Evolutionary conservation across 768 basidiomycete genomes (phyloP).

Genomic region (Pulveroboletus sp.): DNA sequence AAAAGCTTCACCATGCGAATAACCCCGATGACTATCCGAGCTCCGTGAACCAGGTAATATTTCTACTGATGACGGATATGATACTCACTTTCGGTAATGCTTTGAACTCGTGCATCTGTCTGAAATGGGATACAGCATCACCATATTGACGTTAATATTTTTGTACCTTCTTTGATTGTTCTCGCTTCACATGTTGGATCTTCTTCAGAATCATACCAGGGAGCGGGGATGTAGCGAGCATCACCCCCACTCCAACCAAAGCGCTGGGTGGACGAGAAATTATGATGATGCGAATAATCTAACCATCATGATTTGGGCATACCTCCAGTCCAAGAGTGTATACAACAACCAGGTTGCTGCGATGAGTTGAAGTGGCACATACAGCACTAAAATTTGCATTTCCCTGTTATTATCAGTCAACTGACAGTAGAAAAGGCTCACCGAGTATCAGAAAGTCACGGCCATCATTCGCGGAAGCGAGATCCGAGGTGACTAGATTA

Average conservation of each 20-base stretch:
- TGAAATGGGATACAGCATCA: background rate
- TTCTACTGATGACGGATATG: background rate
- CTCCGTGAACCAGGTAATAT: background rate
- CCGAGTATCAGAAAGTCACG: slow-evolving; percentile 3
- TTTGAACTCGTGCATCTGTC: slow-evolving; percentile 1
- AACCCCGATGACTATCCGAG: background rate
- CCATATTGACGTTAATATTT: background rate
- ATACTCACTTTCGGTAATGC: background rate
- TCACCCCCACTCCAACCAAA: background rate
- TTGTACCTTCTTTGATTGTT: slow-evolving; percentile 1
- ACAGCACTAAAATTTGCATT: background rate
- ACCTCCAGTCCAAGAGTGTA: slow-evolving; percentile 3
- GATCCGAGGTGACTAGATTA: slow-evolving; percentile 2
- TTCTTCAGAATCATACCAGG: background rate
- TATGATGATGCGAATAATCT: background rate
- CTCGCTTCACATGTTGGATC: background rate
- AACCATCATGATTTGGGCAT: background rate
- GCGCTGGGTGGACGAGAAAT: background rate
- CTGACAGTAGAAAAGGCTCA: background rate
- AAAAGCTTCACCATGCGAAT: slow-evolving; percentile 4
- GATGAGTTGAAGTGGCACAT: background rate
- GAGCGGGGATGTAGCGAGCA: background rate
- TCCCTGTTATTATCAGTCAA: background rate
- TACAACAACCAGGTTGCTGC: background rate
- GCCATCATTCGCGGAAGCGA: background rate